Base-by-base conservation (phyloP, 495 filamentous ascomycete species). In the Penicillium daleae region DNA sequence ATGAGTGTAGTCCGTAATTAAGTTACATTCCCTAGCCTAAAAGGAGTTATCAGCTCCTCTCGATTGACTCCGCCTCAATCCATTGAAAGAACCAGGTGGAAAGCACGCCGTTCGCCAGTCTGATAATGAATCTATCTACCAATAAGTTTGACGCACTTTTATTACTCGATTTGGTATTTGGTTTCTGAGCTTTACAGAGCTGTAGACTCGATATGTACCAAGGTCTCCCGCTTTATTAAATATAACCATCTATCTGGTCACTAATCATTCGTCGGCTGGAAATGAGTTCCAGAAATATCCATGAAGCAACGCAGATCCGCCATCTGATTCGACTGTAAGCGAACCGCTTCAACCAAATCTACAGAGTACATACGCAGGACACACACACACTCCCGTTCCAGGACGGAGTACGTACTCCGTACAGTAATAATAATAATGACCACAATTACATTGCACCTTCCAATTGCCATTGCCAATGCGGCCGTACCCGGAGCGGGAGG, bases 401-500 rank as follows among this genome's bases (percentile, higher is more conserved):
- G 46, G 3, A 31, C 29, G 29, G 29, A 31, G 29, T 31, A n/a
- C n/a, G n/a, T n/a, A n/a, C n/a, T n/a, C n/a, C n/a, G n/a, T n/a
- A n/a, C n/a, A n/a, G n/a, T n/a, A n/a, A n/a, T 31, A 31, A 31
- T 31, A 31, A 31, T 27, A 2, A 50, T 2, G 40, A 21, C 42
- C 24, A 10, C 21, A 19, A 50, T 50, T 7, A 50, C 1, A 3
- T 17, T 17, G 40, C 26, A 57, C 42, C 21, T 1, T 29, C 29
- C 21, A 27, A 4, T 27, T 29, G 17, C 39, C 17, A 13, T 35
- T 22, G 54, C 24, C 54, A 10, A 42, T 32, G 29, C n/a, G 12
- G 46, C 46, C 44, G 24, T 39, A 62, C 62, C 63, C 63, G 63
- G 63, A 63, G 56, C 52, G 60, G 60, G 44, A 54, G 56, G 46